These are phyloP conservation scores for Phytopythium litorale DNA, from an alignment of 352 stramenopile species.

Conservation along the genomic window DNA sequence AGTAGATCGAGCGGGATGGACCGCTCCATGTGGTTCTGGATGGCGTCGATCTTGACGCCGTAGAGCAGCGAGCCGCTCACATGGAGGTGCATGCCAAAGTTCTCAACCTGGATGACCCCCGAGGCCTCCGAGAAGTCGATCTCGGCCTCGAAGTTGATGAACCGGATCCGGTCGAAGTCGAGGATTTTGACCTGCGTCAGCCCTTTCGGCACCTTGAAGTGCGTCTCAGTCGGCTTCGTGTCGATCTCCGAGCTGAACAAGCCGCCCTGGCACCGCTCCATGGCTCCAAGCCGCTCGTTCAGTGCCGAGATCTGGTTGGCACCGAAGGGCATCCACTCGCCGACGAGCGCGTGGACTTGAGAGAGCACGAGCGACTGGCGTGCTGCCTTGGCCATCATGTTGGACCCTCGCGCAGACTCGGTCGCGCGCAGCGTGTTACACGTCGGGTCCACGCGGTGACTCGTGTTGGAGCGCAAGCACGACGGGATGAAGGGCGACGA, in stretches of 20 bases:
- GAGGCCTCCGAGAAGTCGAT: conserved; percentile 93
- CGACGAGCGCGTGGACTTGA: conserved; percentile 93
- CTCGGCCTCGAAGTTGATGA: conserved; percentile 97
- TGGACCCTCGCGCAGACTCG: conserved; percentile 84
- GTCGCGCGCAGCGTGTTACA: conserved; percentile 92
- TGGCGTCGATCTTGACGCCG: conserved; percentile 87
- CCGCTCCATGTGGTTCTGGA: conserved; percentile 95
- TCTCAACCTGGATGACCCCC: conserved; percentile 94
- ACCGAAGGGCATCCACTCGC: conserved; percentile 96
- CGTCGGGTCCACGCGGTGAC: conserved; percentile 86
- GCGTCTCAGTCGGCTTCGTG: conserved; percentile 64
- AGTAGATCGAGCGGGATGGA: conserved; percentile 95
- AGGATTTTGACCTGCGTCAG: conserved; percentile 93
- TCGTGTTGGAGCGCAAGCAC: conserved; percentile 92
- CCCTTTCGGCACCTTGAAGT: conserved; percentile 84
- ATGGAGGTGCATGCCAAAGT: conserved; percentile 87
- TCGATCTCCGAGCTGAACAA: conserved; percentile 94
- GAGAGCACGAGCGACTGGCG: conserved; percentile 95
- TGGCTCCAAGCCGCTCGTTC: conserved; percentile 93
- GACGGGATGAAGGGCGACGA: conserved; percentile 95
- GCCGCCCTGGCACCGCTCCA: conserved; percentile 93
- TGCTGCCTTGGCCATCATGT: conserved; percentile 92
- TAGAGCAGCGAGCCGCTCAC: conserved; percentile 73
- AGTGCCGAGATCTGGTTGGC: conserved; percentile 95
- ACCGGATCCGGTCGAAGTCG: conserved; percentile 95